These are phyloP conservation scores for Coemansia sp. DNA, from an alignment of 192 early-diverging fungal species.

Conservation along the genomic window DNA sequence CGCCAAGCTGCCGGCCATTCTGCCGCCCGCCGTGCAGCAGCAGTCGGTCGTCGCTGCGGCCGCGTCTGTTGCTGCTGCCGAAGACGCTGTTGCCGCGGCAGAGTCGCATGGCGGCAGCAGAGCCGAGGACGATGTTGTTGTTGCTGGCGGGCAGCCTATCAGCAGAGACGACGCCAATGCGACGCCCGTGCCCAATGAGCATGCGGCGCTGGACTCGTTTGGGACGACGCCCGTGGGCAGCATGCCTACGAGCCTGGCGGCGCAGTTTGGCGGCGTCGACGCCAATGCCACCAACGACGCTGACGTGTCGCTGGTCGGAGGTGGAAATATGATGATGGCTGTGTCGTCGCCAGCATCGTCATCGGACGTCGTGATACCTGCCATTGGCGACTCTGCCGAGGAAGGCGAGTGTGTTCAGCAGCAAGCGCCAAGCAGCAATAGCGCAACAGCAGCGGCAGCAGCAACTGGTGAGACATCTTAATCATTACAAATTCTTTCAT, in stretches of 20 bases:
- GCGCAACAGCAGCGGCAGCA: background rate
- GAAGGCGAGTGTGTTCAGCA: slow-evolving; percentile 11
- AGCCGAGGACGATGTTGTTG: background rate
- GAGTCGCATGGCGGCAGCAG: slow-evolving; percentile 15
- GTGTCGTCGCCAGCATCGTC: slow-evolving; percentile 27
- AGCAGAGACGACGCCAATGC: slow-evolving; percentile 42
- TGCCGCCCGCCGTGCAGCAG: slow-evolving; percentile 28
- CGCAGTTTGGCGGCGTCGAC: background rate
- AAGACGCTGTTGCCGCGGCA: slow-evolving; percentile 35
- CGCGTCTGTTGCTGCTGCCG: slow-evolving; percentile 21
- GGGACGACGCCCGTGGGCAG: slow-evolving; percentile 50
- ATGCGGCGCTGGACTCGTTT: slow-evolving; percentile 46
- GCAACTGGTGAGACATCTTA: background rate
- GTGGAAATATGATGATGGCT: slow-evolving; percentile 6
- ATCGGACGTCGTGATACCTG: background rate
- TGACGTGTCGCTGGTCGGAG: slow-evolving; percentile 29
- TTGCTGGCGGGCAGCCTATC: background rate
- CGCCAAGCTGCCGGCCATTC: slow-evolving; percentile 14
- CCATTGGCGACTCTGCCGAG: background rate
- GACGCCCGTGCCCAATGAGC: slow-evolving; percentile 46
- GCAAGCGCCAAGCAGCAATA: slow-evolving; percentile 8
- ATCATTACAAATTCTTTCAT: background rate
- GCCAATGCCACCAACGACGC: slow-evolving; percentile 16
- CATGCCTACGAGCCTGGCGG: slow-evolving; percentile 33
- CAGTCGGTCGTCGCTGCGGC: background rate